A percentile compares a stretch with the other conserved stretches of the same genome.
Evolutionary conservation across 2,329 filamentous ascomycete genomes (phyloP).

Genomic region (Hypoxylon sp.): DNA sequence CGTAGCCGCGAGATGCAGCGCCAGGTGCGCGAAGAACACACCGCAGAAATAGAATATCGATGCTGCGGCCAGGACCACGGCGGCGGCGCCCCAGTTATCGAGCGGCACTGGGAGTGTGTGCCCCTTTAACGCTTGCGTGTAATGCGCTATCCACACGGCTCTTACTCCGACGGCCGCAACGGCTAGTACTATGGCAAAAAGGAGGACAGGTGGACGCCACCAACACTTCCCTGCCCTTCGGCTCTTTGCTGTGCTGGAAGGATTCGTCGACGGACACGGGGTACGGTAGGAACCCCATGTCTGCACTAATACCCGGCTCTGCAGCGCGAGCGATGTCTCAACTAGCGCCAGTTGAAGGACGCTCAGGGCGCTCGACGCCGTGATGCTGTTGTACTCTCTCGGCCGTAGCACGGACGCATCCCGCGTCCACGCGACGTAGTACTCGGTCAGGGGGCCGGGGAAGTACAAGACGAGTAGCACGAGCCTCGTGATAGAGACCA

Average conservation of each 20-base stretch:
- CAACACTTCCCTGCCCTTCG: constrained; percentile 26
- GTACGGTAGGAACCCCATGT: constrained; percentile 59
- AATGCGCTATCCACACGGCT: constrained; percentile 45
- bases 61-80: constrained; percentile 58
- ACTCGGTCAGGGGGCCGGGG: constrained; percentile 71
- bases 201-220: constrained; percentile 30
- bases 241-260: neutral
- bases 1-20: constrained; percentile 64
- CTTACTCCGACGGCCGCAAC: constrained; percentile 43
- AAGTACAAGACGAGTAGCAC: constrained; percentile 71
- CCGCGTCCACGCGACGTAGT: constrained; percentile 71
- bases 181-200: constrained; percentile 41
- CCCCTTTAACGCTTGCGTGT: constrained; percentile 32
- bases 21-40: constrained; percentile 67
- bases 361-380: constrained; percentile 60
- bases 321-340: constrained; percentile 64
- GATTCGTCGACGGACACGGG: neutral
- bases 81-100: constrained; percentile 59
- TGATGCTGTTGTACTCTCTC: constrained; percentile 56
- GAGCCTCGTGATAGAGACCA: constrained; percentile 72
- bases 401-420: constrained; percentile 67
- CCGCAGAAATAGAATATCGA: constrained; percentile 69
- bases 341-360: constrained; percentile 63
- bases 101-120: constrained; percentile 46
- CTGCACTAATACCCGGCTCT: constrained; percentile 67